Conservation (phyloP, 805 yeast genomes). For the Starmerella apis region DNA sequence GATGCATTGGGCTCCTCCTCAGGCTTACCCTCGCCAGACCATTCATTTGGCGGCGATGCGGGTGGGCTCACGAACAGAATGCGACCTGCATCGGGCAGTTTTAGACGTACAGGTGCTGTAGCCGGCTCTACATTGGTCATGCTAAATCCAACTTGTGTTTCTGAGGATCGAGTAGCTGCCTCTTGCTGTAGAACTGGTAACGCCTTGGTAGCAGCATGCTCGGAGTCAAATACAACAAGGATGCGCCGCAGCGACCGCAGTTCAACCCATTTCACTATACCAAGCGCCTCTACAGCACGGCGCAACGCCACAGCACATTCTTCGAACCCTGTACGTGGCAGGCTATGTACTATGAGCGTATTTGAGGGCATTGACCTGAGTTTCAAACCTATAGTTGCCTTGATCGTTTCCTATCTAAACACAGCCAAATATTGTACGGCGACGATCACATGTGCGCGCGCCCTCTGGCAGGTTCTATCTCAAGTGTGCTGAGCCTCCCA, state of each 20-base stretch:
- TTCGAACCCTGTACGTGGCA: constrained; percentile 10
- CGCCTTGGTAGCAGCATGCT: constrained; percentile 14
- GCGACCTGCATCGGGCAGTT: constrained; percentile 24
- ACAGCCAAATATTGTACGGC: background rate
- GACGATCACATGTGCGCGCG: background rate
- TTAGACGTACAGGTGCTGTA: constrained; percentile 11
- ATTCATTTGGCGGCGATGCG: constrained; percentile 25
- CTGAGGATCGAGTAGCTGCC: background rate
- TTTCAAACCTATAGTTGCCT: too few relatives aligned
- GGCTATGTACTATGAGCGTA: constrained; percentile 20
- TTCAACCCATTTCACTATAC: constrained; percentile 17
- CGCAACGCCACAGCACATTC: constrained; percentile 4
- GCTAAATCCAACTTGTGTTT: constrained; percentile 19
- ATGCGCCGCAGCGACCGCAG: constrained; percentile 23
- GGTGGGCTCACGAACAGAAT: constrained; percentile 26
- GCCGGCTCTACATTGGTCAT: constrained; percentile 6
- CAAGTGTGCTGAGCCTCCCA: background rate
- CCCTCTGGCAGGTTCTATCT: background rate
- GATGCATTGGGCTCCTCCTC: constrained; percentile 25
- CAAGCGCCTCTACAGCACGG: background rate
- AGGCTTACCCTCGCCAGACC: constrained; percentile 15
- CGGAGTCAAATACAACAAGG: constrained; percentile 22
- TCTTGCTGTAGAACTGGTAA: constrained; percentile 4
- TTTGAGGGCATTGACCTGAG: constrained; percentile 11
- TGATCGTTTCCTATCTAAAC: too few relatives aligned